A percentile compares a stretch with the other conserved stretches of the same genome.
These are phyloP conservation scores for Boletus rubescentipes DNA, from an alignment of 768 basidiomycete species.

Conservation along the genomic window DNA sequence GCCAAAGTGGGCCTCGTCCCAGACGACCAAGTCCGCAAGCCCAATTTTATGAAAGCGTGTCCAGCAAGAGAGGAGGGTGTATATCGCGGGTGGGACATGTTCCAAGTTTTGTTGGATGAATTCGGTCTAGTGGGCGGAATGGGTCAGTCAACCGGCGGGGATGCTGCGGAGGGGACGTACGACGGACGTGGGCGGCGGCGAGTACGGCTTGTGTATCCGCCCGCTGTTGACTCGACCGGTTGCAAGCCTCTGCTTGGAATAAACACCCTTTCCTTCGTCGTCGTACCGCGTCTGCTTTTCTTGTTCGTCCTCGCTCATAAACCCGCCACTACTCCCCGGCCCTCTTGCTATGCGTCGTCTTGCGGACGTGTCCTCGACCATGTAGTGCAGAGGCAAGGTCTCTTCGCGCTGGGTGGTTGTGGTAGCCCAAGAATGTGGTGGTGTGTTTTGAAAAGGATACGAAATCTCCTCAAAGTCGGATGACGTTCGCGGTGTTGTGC, in stretches of 20 bases:
- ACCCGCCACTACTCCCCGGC: constrained; percentile 32
- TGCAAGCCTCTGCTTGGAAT: constrained; percentile 45
- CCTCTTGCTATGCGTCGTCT: constrained; percentile 45
- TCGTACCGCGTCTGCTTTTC: constrained; percentile 40
- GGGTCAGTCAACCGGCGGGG: not conserved
- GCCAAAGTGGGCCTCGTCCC: constrained; percentile 99
- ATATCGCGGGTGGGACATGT: constrained; percentile 74
- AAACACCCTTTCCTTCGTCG: constrained; percentile 69
- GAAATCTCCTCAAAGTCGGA: constrained; percentile 73
- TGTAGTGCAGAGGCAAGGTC: constrained; percentile 51
- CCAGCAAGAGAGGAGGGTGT: constrained; percentile 93
- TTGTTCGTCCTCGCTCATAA: constrained; percentile 27
- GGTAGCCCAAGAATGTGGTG: constrained; percentile 30
- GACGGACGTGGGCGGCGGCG: constrained; percentile 66
- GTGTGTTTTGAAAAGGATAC: constrained; percentile 46
- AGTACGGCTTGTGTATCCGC: constrained; percentile 54
- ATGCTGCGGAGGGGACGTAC: constrained; percentile 38
- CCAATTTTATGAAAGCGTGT: constrained; percentile 95
- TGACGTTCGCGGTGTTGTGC: constrained; percentile 48
- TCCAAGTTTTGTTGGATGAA: constrained; percentile 80
- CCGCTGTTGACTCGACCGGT: constrained; percentile 52
- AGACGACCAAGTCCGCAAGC: constrained; percentile 79
- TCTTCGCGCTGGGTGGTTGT: constrained; percentile 33
- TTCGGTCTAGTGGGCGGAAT: constrained; percentile 51
- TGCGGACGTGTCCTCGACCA: constrained; percentile 48